Evolutionary conservation across 345 rosid genomes (phyloP), one percentile per base, ranked within the genome.

Genomic region (Crucihimalaya himalaica): DNA sequence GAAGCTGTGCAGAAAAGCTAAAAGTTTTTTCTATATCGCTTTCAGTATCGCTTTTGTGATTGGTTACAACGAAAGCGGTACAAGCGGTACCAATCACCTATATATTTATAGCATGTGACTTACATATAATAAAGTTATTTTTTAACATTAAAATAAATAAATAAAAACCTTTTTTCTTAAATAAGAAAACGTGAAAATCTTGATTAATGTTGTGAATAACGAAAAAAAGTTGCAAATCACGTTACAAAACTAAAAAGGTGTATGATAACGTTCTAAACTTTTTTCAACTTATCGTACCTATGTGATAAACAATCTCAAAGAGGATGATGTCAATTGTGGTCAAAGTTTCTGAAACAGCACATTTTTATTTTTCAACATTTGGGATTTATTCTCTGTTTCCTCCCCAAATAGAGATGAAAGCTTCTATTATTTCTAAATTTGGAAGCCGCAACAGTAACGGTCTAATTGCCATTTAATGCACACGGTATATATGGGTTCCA

Each of bases 351-450:
- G n/a, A 21, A 63, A 72, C 64, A 54, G 63, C 25, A 71, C 52
- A 51, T 42, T 52, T 62, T 62, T 28, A 20, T 13, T 18, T 35
- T 27, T 28, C 59, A 45, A 13, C 16, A 51, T 15, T 53, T 72
- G 70, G 47, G 27, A 42, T 21, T 42, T 63, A 10, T 47, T 53
- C 13, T 63, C 70, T 72, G 45, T 43, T 15, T 12, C 21, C 16
- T 54, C 19, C 7, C 63, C 47, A 54, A 54, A 72, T 9, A 62
- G 62, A 62, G 62, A 40, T 8, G 21, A 51, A 42, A 63, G 27
- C 27, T 63, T 63, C 19, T 32, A 43, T 35, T 43, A 72, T 27
- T 42, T 63, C 77, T 54, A 72, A 72, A 63, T 72, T 31, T 72
- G 16, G 70, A 34, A 63, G 28, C 28, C 27, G 15, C 3, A 31